phyloP scores from a whole-genome alignment of 805 yeast species.

The Spathaspora passalidarum region DNA sequence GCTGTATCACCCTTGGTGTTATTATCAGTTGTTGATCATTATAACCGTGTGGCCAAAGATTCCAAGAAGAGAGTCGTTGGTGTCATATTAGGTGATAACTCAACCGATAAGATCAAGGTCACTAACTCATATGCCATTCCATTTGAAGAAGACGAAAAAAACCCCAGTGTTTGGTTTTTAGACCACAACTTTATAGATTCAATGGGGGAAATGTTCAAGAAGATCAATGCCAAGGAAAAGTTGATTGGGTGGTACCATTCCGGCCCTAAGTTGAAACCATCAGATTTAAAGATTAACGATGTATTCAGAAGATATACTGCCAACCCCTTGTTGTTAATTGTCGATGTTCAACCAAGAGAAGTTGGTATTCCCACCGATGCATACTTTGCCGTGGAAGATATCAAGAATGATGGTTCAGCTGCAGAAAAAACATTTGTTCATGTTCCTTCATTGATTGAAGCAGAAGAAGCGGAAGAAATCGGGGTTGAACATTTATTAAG shows the following conservation, averaged over 20 bases:
- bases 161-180: conserved; percentile 91
- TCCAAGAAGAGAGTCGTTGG: conserved; percentile 86
- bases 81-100: conserved; percentile 82
- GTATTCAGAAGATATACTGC: conserved; percentile 76
- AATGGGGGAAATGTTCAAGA: conserved; percentile 97
- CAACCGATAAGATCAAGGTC: conserved; percentile 58
- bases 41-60: conserved; percentile 75
- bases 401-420: conserved; percentile 91
- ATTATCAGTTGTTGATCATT: conserved; percentile 92
- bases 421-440: conserved; percentile 92
- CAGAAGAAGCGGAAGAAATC: conserved; percentile 98
- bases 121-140: conserved; percentile 96
- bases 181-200: conserved; percentile 95
- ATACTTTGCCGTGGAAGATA: conserved; percentile 89
- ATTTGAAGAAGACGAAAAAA: conserved; percentile 93
- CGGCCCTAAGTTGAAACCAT: conserved; percentile 86
- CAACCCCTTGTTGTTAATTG: conserved; percentile 81
- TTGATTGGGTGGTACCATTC: conserved; percentile 99
- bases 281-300: conserved; percentile 90
- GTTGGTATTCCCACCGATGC: conserved; percentile 97
- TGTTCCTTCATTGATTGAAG: conserved; percentile 87
- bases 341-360: conserved; percentile 80
- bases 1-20: conserved; percentile 94
- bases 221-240: conserved; percentile 95
- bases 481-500: conserved; percentile 96